Evolutionary conservation across 108 stramenopile species (phyloP).

Genomic region (Nannochloropsis gaditana): DNA sequence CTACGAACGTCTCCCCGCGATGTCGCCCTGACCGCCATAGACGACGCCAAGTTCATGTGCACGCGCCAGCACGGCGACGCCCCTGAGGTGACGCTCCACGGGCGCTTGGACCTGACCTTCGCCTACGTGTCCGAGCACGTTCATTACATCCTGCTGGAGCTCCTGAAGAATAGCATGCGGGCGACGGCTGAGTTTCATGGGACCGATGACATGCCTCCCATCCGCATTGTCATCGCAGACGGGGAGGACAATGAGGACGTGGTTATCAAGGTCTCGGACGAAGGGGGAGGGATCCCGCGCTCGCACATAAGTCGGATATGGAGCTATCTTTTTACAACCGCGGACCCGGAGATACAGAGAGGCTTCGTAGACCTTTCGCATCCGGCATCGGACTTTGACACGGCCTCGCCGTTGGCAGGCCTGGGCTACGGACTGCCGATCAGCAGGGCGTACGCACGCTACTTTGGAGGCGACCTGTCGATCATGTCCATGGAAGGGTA

Average conservation of each 20-base stretch:
- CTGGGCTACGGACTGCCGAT: conserved; percentile 87
- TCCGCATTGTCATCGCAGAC: conserved; percentile 84
- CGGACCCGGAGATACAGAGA: conserved; percentile 49
- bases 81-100: conserved; percentile 94
- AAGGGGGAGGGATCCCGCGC: conserved; percentile 93
- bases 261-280: conserved; percentile 91
- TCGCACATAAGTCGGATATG: conserved; percentile 78
- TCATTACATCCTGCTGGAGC: conserved; percentile 87
- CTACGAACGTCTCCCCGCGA: conserved; percentile 75
- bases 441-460: conserved; percentile 87
- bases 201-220: conserved; percentile 67
- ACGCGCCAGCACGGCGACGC: conserved; percentile 93
- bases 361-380: conserved; percentile 39
- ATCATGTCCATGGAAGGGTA: conserved; percentile 97
- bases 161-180: conserved; percentile 92
- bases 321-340: conserved; percentile 88
- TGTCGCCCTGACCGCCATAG: conserved; percentile 86
- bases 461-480: conserved; percentile 95
- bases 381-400: conserved; percentile 58
- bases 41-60: conserved; percentile 95
- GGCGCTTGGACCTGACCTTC: conserved; percentile 82
- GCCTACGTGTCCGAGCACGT: conserved; percentile 88
- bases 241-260: conserved; percentile 96
- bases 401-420: conserved; percentile 84
- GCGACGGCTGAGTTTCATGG: conserved; percentile 92